Conservation (phyloP, 768 basidiomycete genomes). For the Tulasnella sp. region DNA sequence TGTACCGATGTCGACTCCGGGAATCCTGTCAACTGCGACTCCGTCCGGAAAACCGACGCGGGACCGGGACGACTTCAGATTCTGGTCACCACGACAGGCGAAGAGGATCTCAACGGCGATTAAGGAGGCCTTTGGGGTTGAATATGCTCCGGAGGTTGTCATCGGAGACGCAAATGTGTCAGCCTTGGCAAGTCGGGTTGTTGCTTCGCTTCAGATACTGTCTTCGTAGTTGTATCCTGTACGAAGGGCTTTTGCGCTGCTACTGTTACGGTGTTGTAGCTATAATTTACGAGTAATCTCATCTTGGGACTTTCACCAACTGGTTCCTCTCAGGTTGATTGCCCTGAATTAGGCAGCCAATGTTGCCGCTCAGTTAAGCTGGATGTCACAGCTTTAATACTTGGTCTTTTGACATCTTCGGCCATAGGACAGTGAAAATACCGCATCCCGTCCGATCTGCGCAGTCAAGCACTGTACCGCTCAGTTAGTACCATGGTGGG, state of each 20-base stretch:
- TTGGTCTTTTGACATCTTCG: not conserved
- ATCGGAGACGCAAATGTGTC: slow-evolving; percentile 88
- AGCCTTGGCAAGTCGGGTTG: slow-evolving; percentile 71
- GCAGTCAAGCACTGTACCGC: not conserved
- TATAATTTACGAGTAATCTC: not conserved
- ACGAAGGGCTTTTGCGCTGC: not conserved
- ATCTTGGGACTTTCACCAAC: not conserved
- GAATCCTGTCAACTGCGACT: slow-evolving; percentile 19
- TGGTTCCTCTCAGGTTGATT: not conserved
- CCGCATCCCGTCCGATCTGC: not conserved
- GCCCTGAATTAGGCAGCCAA: no score
- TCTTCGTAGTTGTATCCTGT: slow-evolving; percentile 1
- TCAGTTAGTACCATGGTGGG: not conserved
- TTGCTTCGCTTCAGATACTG: slow-evolving; percentile 56
- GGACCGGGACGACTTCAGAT: slow-evolving; percentile 86
- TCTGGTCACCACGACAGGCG: slow-evolving; percentile 88
- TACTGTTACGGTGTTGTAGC: not conserved
- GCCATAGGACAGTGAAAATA: not conserved
- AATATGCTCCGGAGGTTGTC: slow-evolving; percentile 81
- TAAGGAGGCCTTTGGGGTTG: slow-evolving; percentile 73
- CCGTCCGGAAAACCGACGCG: slow-evolving; percentile 29
- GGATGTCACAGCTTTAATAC: not conserved
- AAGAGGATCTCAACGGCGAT: slow-evolving; percentile 74
- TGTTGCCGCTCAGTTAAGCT: not conserved
- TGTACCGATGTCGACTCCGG: slow-evolving; percentile 44